These are phyloP conservation scores for Aspergillus sclerotioniger DNA, from an alignment of 495 filamentous ascomycete genomes.

Conservation along the genomic window DNA sequence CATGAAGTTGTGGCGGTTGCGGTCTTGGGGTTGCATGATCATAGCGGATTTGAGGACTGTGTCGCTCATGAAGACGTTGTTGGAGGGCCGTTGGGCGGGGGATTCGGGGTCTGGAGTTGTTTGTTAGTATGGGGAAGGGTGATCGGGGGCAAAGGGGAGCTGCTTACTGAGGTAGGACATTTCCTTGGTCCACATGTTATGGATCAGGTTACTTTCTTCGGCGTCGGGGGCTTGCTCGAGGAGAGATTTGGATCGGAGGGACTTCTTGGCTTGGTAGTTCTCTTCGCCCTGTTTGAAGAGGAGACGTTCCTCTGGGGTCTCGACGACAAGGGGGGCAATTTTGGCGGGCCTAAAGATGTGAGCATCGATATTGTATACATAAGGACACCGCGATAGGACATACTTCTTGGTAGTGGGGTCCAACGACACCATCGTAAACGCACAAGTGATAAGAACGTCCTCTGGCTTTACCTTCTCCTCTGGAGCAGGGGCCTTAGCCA, in stretches of 20 bases:
- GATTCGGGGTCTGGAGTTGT: constrained; percentile 54
- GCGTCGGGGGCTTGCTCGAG: constrained; percentile 73
- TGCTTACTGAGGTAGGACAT: constrained; percentile 59
- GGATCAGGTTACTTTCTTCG: constrained; percentile 74
- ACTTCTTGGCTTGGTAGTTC: constrained; percentile 74
- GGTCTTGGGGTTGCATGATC: constrained; percentile 87
- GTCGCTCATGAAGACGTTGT: constrained; percentile 64
- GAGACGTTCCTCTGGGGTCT: constrained; percentile 68
- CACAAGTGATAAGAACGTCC: constrained; percentile 74
- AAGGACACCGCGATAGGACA: constrained; percentile 14
- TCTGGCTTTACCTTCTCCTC: constrained; percentile 59
- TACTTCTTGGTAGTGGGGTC: constrained; percentile 71
- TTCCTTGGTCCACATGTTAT: constrained; percentile 75
- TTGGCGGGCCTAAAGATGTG: constrained; percentile 39
- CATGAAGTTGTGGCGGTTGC: constrained; percentile 86
- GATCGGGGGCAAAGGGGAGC: not conserved
- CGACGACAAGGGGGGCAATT: constrained; percentile 59
- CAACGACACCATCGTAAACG: constrained; percentile 83
- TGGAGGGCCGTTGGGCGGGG: constrained; percentile 54
- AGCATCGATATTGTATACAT: too few relatives aligned
- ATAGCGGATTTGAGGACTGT: constrained; percentile 67
- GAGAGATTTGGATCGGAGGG: constrained; percentile 59
- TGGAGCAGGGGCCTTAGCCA: constrained; percentile 59
- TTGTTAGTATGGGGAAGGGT: not conserved
- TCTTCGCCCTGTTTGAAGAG: constrained; percentile 69